phyloP scores from a whole-genome alignment of 768 basidiomycete species.

The Tricholoma furcatifolium region DNA sequence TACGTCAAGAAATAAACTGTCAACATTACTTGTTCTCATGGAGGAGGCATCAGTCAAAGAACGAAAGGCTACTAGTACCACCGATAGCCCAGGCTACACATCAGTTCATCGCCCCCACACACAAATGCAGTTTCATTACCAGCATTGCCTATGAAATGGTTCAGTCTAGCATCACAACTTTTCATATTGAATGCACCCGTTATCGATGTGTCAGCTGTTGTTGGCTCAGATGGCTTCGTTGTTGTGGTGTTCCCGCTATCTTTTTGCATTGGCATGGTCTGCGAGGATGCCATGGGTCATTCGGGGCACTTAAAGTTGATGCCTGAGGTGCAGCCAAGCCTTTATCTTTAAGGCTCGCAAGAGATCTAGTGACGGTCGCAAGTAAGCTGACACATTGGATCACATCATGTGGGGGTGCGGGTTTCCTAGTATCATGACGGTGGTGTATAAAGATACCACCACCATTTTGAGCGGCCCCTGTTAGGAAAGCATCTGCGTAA shows the following conservation, averaged over 20 bases:
- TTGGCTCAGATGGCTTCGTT: conserved; percentile 5
- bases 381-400: conserved; percentile 88
- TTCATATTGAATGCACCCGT: conserved; percentile 1
- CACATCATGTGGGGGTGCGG: conserved; percentile 70
- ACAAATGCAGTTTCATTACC: neutral
- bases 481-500: conserved; percentile 52
- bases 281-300: neutral
- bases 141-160: conserved; percentile 4
- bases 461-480: conserved; percentile 40
- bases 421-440: conserved; percentile 58
- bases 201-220: neutral
- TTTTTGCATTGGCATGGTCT: conserved; percentile 8
- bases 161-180: neutral
- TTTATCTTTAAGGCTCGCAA: conserved; percentile 62
- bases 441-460: conserved; percentile 49
- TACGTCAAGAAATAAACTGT: too few species aligned
- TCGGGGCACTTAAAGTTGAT: conserved; percentile 13
- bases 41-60: too few species aligned
- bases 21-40: too few species aligned
- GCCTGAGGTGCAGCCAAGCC: conserved; percentile 23
- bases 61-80: too few species aligned
- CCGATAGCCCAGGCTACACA: too few species aligned
- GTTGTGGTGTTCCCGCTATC: neutral
- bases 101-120: too few species aligned
- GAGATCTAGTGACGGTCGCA: conserved; percentile 84